phyloP scores from a whole-genome alignment of 2,329 filamentous ascomycete species.

The Penicillium sp. region DNA sequence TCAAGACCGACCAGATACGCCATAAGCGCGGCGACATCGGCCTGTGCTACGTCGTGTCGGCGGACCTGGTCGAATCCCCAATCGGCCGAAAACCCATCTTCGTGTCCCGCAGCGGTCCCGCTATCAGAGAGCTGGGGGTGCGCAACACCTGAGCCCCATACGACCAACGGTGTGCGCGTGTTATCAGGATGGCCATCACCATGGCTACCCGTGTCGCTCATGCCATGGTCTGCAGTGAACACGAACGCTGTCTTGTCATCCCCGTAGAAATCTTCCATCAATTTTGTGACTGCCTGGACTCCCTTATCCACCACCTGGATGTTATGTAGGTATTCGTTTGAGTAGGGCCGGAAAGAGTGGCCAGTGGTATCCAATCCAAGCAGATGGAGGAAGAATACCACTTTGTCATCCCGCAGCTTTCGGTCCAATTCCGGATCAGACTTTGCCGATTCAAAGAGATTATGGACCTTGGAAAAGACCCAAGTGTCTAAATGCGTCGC shows the following conservation, averaged over 20 bases:
- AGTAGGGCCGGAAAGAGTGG: conserved; percentile 84
- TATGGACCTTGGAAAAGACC: conserved; percentile 94
- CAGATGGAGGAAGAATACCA: conserved; percentile 93
- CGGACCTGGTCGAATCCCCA: conserved; percentile 80
- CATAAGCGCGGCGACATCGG: conserved; percentile 94
- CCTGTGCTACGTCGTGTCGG: conserved; percentile 88
- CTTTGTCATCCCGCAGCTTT: conserved; percentile 74
- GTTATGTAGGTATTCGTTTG: conserved; percentile 90
- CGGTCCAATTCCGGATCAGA: conserved; percentile 72
- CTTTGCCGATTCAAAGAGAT: conserved; percentile 76
- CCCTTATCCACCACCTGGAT: conserved; percentile 92
- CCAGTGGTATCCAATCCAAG: conserved; percentile 89
- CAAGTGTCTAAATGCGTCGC: conserved; percentile 80
- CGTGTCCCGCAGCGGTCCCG: conserved; percentile 71
- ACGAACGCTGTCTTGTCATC: conserved; percentile 87
- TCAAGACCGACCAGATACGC: conserved; percentile 83
- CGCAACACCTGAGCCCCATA: conserved; percentile 89
- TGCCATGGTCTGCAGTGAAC: conserved; percentile 97
- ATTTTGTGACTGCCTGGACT: conserved; percentile 74
- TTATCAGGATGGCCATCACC: conserved; percentile 97
- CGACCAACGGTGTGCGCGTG: conserved; percentile 87
- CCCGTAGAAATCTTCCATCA: conserved; percentile 82
- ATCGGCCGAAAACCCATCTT: conserved; percentile 80
- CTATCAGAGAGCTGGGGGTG: conserved; percentile 62
- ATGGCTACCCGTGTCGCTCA: conserved; percentile 99